phyloP scores from a whole-genome alignment of 2,329 filamentous ascomycete genomes.

The Neocucurbitaria cava region DNA sequence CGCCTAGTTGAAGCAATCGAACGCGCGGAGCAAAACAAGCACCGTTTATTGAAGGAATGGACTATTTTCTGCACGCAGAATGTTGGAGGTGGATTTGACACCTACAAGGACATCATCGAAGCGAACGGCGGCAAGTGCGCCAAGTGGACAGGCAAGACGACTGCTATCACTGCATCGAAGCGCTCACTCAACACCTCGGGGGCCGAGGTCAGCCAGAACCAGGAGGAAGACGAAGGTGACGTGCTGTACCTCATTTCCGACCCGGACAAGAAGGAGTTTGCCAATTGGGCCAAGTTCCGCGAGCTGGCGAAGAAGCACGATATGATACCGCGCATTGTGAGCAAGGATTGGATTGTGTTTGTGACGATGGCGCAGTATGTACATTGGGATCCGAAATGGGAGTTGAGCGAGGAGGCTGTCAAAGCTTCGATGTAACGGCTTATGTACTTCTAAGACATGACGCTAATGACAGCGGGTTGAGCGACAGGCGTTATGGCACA shows the following conservation, averaged over 20 bases:
- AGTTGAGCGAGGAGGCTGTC: slow-evolving; percentile 42
- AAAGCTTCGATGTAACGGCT: slow-evolving; percentile 27
- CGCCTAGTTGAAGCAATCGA: slow-evolving; percentile 71
- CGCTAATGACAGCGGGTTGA: slow-evolving; percentile 15
- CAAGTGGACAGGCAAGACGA: slow-evolving; percentile 76
- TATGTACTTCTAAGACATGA: neutral
- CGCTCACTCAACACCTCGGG: slow-evolving; percentile 35
- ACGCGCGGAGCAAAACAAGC: slow-evolving; percentile 77
- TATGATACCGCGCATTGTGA: slow-evolving; percentile 81
- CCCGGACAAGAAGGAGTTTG: slow-evolving; percentile 68
- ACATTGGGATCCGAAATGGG: slow-evolving; percentile 45
- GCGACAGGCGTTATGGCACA: slow-evolving; percentile 24
- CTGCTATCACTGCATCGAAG: slow-evolving; percentile 63
- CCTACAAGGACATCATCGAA: slow-evolving; percentile 83
- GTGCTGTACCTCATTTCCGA: slow-evolving; percentile 81
- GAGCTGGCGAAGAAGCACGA: slow-evolving; percentile 79
- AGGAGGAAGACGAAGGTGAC: slow-evolving; percentile 64
- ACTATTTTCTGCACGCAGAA: slow-evolving; percentile 84
- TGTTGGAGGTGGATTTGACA: slow-evolving; percentile 81
- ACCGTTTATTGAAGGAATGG: slow-evolving; percentile 75
- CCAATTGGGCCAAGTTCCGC: slow-evolving; percentile 80
- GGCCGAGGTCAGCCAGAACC: slow-evolving; percentile 59
- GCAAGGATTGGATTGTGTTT: slow-evolving; percentile 87
- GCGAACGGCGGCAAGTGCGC: slow-evolving; percentile 87
- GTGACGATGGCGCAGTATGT: slow-evolving; percentile 88